Evolutionary conservation across 345 rosid genomes (phyloP), one percentile per base, ranked within the genome.

Genomic region (Citrus cavaleriei): DNA sequence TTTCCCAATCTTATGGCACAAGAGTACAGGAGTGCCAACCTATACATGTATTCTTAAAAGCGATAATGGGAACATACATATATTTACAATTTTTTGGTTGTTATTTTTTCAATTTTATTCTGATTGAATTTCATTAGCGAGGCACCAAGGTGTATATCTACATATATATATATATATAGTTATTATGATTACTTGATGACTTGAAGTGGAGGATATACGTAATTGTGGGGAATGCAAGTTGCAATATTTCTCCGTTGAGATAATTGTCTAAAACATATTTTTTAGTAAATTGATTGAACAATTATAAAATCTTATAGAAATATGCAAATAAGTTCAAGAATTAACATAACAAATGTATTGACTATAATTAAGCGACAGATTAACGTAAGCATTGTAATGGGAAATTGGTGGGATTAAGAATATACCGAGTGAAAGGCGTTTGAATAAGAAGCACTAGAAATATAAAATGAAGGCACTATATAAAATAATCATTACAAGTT

Each of bases 401-500:
- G 30, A 19, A 28, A 61, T 73, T 57, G 72, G 78, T 25, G 70
- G 70, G 67, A 25, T 51, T 40, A 19, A 3, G 46, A 14, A 10
- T 57, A 13, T 51, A 51, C 49, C 16, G 49, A 61, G 3, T 7
- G 18, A 27, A 34, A 74, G 19, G 30, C 21, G 22, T 10, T 24
- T 12, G 28, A 9, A 7, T 70, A 5, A 51, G 22, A 0, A 3
- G 28, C 70, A 12, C 49, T 12, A 38, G 3, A 10, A 62, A 22
- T 24, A 40, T 58, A 46, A 72, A 40, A 72, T 16, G 54, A 60
- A 54, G 74, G 73, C 81, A 76, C 80, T 73, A 3, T 0, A 46
- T 1, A 27, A 28, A 38, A 83, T 42, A 80, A 81, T 83, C 83
- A 87, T 78, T 42, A 79, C 0, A 78, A 76, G 62, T 81, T 86